Evolutionary conservation across 257 asterid species (phyloP).

Genomic region (Lycium barbarum): DNA sequence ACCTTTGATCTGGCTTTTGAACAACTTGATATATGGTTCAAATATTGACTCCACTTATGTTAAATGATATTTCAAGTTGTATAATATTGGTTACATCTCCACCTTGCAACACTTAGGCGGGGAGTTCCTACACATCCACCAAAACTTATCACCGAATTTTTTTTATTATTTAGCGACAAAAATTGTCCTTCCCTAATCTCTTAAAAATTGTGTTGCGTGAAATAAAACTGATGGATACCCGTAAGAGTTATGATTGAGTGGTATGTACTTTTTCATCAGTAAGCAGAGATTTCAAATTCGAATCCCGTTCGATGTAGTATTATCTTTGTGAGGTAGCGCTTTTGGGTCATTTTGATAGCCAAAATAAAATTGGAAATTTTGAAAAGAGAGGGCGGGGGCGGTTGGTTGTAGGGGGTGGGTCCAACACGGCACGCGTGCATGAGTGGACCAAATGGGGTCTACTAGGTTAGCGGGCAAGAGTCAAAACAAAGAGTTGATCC

Average conservation of each 20-base stretch:
- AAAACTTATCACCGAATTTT: background rate
- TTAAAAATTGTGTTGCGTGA: too few relatives aligned
- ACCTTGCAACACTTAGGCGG: background rate
- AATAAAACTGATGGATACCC: too few relatives aligned
- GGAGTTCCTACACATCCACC: background rate
- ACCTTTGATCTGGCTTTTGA: background rate
- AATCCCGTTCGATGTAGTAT: too few relatives aligned
- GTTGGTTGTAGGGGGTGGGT: slow-evolving; percentile 29
- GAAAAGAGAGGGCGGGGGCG: slow-evolving; percentile 19
- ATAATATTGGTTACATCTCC: background rate
- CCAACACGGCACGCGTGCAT: slow-evolving; percentile 40
- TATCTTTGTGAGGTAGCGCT: too few relatives aligned
- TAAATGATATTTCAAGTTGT: background rate
- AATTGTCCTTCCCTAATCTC: too few relatives aligned
- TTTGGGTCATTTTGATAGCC: too few relatives aligned
- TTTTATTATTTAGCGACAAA: too few relatives aligned
- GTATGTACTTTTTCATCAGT: too few relatives aligned
- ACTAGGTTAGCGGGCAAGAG: slow-evolving; percentile 27
- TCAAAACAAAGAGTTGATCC: slow-evolving; percentile 32
- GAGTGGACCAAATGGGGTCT: slow-evolving; percentile 35
- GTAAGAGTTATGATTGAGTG: too few relatives aligned
- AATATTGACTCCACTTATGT: background rate
- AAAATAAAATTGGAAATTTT: background rate
- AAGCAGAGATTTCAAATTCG: too few relatives aligned
- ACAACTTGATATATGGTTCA: background rate